Conservation (phyloP, 805 yeast genomes). For the Hanseniaspora mollemarum region DNA sequence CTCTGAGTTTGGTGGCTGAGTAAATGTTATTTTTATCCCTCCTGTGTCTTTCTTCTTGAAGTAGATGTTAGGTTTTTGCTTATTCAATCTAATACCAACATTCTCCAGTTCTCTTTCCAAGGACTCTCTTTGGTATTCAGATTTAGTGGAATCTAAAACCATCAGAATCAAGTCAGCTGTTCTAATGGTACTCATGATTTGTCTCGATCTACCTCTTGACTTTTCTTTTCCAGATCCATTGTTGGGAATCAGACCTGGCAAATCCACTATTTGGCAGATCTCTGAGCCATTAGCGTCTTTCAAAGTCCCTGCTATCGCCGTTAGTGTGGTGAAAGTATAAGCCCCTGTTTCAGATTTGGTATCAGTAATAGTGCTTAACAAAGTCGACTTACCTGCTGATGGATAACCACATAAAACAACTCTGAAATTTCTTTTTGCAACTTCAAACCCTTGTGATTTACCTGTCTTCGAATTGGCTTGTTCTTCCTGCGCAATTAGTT, state of each 20-base stretch:
- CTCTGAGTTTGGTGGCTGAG: conserved; percentile 62
- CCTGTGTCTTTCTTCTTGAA: conserved; percentile 77
- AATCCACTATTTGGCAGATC: conserved; percentile 79
- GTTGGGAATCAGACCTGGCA: conserved; percentile 94
- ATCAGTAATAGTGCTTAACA: conserved; percentile 77
- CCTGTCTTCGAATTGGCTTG: conserved; percentile 51
- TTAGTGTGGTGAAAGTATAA: conserved; percentile 89
- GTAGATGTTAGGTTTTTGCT: conserved; percentile 62
- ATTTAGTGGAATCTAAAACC: conserved; percentile 93
- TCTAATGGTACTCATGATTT: conserved; percentile 90
- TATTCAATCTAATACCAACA: conserved; percentile 84
- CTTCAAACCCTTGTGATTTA: conserved; percentile 79
- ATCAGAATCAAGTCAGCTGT: conserved; percentile 86
- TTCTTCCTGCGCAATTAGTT: conserved; percentile 70
- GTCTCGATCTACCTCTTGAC: conserved; percentile 95
- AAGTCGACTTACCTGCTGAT: conserved; percentile 91
- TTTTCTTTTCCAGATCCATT: conserved; percentile 96
- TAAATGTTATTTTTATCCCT: conserved; percentile 74
- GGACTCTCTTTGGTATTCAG: conserved; percentile 75
- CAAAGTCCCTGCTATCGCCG: conserved; percentile 92
- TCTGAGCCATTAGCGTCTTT: conserved; percentile 87
- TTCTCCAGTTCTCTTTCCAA: conserved; percentile 83
- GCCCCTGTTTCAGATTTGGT: conserved; percentile 92
- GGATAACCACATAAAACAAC: conserved; percentile 94
- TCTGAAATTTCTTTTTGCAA: conserved; percentile 87